These are phyloP conservation scores for Stachybotrys echinatus DNA, from an alignment of 2,329 filamentous ascomycete genomes.

Conservation along the genomic window DNA sequence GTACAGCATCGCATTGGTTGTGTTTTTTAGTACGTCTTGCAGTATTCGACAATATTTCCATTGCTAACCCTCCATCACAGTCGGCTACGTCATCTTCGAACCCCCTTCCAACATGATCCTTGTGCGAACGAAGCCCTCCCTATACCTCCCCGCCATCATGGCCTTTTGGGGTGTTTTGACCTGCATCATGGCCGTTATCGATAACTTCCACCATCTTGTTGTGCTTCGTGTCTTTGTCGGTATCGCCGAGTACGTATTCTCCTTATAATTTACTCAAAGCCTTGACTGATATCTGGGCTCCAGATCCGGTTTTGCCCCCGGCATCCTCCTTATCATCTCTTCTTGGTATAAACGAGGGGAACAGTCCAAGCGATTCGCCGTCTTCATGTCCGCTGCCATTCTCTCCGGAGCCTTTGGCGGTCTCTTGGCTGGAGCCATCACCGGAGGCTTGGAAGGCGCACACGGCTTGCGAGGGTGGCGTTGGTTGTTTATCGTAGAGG, in stretches of 20 bases:
- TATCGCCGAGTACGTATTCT: slow-evolving; percentile 37
- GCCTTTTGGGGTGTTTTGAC: slow-evolving; percentile 32
- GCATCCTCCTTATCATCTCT: slow-evolving; percentile 55
- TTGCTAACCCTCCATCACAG: not conserved
- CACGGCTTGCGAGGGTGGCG: slow-evolving; percentile 42
- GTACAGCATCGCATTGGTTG: slow-evolving; percentile 53
- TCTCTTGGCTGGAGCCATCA: slow-evolving; percentile 55
- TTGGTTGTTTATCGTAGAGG: slow-evolving; percentile 52
- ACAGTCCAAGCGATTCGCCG: slow-evolving; percentile 37
- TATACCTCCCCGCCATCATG: slow-evolving; percentile 66
- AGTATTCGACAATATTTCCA: not conserved
- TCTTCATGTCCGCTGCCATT: slow-evolving; percentile 69
- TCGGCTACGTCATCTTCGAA: slow-evolving; percentile 64
- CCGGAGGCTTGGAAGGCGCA: slow-evolving; percentile 46
- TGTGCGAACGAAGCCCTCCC: slow-evolving; percentile 54
- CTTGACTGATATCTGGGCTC: too few relatives aligned
- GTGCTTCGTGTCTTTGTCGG: slow-evolving; percentile 43
- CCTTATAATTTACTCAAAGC: not conserved
- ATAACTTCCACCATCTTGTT: slow-evolving; percentile 18
- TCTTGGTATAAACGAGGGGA: slow-evolving; percentile 55
- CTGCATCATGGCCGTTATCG: slow-evolving; percentile 21
- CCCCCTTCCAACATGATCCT: slow-evolving; percentile 60
- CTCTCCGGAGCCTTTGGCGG: slow-evolving; percentile 63
- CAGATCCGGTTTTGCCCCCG: slow-evolving; percentile 52
- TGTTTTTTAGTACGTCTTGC: slow-evolving; percentile 52